Percentiles rank a stretch among this genome's conserved stretches.
These are phyloP conservation scores for Didymella exigua DNA, from an alignment of 2,329 filamentous ascomycete genomes.

Conservation along the genomic window DNA sequence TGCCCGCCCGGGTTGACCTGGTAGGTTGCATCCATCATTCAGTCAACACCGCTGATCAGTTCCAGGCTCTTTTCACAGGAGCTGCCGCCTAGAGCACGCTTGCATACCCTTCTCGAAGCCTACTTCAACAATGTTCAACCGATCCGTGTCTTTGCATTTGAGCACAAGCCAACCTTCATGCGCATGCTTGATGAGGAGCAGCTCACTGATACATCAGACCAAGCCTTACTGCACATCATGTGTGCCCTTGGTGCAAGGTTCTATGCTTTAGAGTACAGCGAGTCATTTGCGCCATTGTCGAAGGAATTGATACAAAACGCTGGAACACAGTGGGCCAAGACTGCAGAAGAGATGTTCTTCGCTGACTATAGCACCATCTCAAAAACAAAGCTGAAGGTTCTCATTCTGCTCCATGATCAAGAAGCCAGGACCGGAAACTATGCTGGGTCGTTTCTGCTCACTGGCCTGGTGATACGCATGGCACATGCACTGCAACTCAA, in stretches of 20 bases:
- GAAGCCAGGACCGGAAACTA: constrained; percentile 42
- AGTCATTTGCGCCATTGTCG: constrained; percentile 32
- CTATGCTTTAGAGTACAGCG: constrained; percentile 40
- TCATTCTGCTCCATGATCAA: constrained; percentile 41
- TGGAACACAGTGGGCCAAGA: constrained; percentile 43
- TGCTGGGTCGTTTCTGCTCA: constrained; percentile 40
- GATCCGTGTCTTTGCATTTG: constrained; percentile 36
- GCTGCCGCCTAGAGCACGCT: constrained; percentile 29
- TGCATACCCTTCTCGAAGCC: constrained; percentile 36
- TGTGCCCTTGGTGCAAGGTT: constrained; percentile 39
- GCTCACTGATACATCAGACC: constrained; percentile 35
- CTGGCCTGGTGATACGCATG: constrained; percentile 41
- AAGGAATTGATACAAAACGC: constrained; percentile 40
- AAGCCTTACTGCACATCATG: constrained; percentile 42
- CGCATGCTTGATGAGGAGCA: constrained; percentile 42
- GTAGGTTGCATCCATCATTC: constrained; percentile 8
- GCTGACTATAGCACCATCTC: constrained; percentile 43
- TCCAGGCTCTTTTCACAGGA: constrained; percentile 33
- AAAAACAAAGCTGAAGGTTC: constrained; percentile 38
- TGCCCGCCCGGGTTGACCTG: constrained; percentile 34
- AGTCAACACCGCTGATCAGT: background rate
- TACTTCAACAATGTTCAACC: constrained; percentile 43
- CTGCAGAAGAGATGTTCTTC: constrained; percentile 41
- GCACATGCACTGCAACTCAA: constrained; percentile 42
- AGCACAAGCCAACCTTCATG: constrained; percentile 43